A percentile compares a stretch with the other conserved stretches of the same genome.
These are phyloP conservation scores for Thalassia testudinum DNA, from an alignment of 116 monocot genomes.

Conservation along the genomic window DNA sequence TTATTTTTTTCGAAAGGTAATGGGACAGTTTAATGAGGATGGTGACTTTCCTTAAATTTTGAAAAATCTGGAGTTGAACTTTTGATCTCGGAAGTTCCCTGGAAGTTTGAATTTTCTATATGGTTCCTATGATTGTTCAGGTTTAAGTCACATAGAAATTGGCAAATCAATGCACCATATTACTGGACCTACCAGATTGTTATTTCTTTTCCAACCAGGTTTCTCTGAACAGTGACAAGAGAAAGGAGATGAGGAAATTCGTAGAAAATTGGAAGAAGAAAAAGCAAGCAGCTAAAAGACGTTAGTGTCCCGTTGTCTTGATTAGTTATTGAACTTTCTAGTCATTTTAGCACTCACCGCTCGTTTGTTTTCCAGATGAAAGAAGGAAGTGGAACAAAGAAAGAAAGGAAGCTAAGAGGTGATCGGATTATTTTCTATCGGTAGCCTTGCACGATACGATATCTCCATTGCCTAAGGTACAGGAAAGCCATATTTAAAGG, in stretches of 20 bases:
- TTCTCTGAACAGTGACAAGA: slow-evolving; percentile 44
- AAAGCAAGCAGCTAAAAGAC: slow-evolving; percentile 49
- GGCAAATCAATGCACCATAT: not conserved
- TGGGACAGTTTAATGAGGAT: no score
- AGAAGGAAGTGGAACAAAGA: slow-evolving; percentile 42
- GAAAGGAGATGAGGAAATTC: slow-evolving; percentile 30
- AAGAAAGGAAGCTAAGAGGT: slow-evolving; percentile 4
- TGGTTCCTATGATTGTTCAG: not conserved
- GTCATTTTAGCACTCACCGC: not conserved
- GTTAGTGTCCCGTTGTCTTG: slow-evolving; percentile 4
- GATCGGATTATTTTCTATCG: no score
- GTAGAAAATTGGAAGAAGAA: slow-evolving; percentile 51
- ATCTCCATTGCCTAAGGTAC: no score
- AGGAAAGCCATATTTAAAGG: no score
- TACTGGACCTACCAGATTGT: not conserved
- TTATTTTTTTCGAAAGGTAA: no score
- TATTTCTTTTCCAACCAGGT: slow-evolving; percentile 24
- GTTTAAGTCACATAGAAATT: not conserved
- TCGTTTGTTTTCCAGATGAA: slow-evolving; percentile 24
- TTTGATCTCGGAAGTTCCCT: not conserved
- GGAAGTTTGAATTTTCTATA: not conserved
- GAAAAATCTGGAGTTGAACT: no score
- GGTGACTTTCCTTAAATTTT: no score
- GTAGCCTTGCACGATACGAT: no score
- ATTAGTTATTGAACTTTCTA: not conserved